phyloP scores from a whole-genome alignment of 1,139 yeast genomes.

The Saccharomycopsis hybrid region DNA sequence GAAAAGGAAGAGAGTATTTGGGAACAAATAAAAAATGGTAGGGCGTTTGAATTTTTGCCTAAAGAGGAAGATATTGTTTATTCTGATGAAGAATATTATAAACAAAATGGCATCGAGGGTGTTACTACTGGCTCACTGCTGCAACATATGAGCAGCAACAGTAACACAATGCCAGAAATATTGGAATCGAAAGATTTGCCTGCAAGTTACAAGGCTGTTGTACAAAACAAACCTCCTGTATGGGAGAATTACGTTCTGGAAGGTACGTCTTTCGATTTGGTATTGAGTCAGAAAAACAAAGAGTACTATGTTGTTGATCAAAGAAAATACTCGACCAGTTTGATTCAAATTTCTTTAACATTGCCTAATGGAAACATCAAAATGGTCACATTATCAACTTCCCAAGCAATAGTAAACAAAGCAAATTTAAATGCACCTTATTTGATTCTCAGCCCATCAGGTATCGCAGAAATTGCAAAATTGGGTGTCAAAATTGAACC shows the following conservation, averaged over 20 bases:
- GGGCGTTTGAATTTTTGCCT: slow-evolving; percentile 27
- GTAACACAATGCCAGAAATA: too few relatives aligned
- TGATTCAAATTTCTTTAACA: slow-evolving; percentile 18
- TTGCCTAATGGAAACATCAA: slow-evolving; percentile 21
- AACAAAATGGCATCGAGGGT: too few relatives aligned
- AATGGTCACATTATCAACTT: slow-evolving; percentile 30
- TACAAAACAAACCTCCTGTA: too few relatives aligned
- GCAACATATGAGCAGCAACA: too few relatives aligned
- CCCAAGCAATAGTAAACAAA: slow-evolving; percentile 41
- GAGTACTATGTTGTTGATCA: slow-evolving; percentile 6
- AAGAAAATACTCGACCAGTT: not conserved
- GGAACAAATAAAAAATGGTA: slow-evolving; percentile 26
- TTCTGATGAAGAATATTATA: slow-evolving; percentile 1
- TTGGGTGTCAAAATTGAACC: slow-evolving; percentile 22
- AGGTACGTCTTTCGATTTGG: too few relatives aligned
- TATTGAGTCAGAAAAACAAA: not conserved
- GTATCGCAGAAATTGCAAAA: slow-evolving; percentile 29
- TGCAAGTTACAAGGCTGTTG: too few relatives aligned
- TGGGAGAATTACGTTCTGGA: too few relatives aligned
- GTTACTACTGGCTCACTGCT: too few relatives aligned
- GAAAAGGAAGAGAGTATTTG: slow-evolving; percentile 24
- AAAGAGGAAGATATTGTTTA: slow-evolving; percentile 4
- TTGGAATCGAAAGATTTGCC: too few relatives aligned
- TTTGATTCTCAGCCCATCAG: slow-evolving; percentile 36
- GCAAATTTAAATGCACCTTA: slow-evolving; percentile 34